Percentiles rank a stretch among this genome's conserved stretches.
These are phyloP conservation scores for Camillea tinctor DNA, from an alignment of 2,329 filamentous ascomycete species.

Conservation along the genomic window DNA sequence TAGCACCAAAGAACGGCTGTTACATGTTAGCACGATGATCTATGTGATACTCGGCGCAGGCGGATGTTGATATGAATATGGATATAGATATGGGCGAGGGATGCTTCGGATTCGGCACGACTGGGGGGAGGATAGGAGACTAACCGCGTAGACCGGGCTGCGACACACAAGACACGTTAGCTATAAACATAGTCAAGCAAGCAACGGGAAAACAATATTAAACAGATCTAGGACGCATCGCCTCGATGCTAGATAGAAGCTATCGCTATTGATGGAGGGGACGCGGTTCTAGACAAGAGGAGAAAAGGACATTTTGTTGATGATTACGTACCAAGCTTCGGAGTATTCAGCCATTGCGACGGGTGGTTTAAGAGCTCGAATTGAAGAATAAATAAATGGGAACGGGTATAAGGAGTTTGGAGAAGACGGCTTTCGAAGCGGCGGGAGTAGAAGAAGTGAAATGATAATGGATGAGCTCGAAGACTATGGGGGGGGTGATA, in stretches of 20 bases:
- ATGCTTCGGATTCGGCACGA: slow-evolving; percentile 23
- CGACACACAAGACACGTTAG: slow-evolving; percentile 28
- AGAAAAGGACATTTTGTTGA: slow-evolving; percentile 18
- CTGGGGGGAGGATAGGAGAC: slow-evolving; percentile 45
- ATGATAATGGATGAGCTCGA: slow-evolving; percentile 17
- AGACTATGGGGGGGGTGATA: slow-evolving; percentile 6
- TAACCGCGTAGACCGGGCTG: slow-evolving; percentile 98
- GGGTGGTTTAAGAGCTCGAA: slow-evolving; percentile 11
- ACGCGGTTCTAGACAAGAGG: slow-evolving; percentile 11
- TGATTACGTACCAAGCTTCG: slow-evolving; percentile 37
- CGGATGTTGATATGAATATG: no score
- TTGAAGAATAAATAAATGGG: slow-evolving; percentile 10
- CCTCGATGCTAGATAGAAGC: slow-evolving; percentile 14
- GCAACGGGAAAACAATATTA: background rate
- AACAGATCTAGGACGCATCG: slow-evolving; percentile 1
- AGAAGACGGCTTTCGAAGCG: slow-evolving; percentile 6
- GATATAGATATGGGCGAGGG: slow-evolving; percentile 5
- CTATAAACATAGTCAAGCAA: slow-evolving; percentile 8
- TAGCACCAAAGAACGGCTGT: slow-evolving; percentile 76
- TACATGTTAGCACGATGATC: slow-evolving; percentile 20
- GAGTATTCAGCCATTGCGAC: slow-evolving; percentile 30
- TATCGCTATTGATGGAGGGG: slow-evolving; percentile 19
- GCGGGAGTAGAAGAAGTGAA: slow-evolving; percentile 9
- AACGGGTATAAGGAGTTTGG: background rate
- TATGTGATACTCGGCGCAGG: slow-evolving; percentile 38